Percentiles rank a stretch among this genome's conserved stretches.
Evolutionary conservation across 768 basidiomycete species (phyloP).

Genomic region (Ramaria sp.): DNA sequence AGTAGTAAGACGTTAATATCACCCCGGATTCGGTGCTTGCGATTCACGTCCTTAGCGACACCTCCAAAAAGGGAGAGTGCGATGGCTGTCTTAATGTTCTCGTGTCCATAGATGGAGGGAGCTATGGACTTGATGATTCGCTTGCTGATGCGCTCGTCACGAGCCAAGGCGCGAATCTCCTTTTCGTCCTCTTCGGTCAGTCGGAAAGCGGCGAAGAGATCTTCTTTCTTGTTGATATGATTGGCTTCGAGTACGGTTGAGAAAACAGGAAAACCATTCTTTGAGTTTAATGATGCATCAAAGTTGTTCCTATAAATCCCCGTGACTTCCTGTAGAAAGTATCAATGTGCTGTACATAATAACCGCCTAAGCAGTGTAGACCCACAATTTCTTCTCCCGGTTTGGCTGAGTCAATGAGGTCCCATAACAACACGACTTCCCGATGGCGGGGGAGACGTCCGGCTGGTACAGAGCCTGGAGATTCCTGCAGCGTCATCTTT

Average conservation of each 20-base stretch:
- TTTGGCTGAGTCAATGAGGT: constrained; percentile 95
- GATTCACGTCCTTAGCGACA: constrained; percentile 89
- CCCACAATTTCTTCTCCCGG: constrained; percentile 96
- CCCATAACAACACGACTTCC: constrained; percentile 95
- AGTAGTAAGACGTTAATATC: constrained; percentile 96
- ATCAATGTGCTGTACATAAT: background rate
- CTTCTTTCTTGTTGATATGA: constrained; percentile 98
- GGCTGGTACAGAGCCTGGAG: constrained; percentile 94
- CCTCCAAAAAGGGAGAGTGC: constrained; percentile 94
- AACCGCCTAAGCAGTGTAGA: constrained; percentile 11
- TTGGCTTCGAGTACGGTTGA: constrained; percentile 98
- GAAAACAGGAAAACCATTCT: constrained; percentile 99
- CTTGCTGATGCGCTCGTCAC: constrained; percentile 91
- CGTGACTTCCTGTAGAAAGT: constrained; percentile 71
- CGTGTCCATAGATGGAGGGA: constrained; percentile 97
- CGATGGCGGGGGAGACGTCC: constrained; percentile 95
- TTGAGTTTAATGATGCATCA: constrained; percentile 93
- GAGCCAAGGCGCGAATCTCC: constrained; percentile 77
- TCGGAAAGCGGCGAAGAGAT: constrained; percentile 95
- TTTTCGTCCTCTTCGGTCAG: constrained; percentile 95
- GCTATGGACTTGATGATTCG: constrained; percentile 98
- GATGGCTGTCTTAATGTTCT: constrained; percentile 96
- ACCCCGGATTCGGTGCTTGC: constrained; percentile 92
- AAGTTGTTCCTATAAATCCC: constrained; percentile 99
- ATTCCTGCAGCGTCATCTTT: constrained; percentile 97